Conservation (phyloP, 176 grass and related monocot species). For the Cymbopogon citratus region DNA sequence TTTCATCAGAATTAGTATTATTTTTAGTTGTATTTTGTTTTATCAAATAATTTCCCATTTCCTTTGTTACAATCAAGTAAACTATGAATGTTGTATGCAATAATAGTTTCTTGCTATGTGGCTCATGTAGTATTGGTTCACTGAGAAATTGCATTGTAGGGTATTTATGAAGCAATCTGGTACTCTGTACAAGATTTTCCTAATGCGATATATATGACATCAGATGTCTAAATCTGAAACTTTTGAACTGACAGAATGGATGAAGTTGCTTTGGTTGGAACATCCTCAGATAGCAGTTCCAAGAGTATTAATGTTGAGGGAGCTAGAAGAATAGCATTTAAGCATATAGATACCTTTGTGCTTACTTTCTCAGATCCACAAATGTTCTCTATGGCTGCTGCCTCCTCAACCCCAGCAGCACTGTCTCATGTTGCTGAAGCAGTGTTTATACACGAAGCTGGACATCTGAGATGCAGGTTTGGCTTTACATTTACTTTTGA, state of each 20-base stretch:
- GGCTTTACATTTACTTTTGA: constrained; percentile 17
- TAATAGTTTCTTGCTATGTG: constrained; percentile 1
- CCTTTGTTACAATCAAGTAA: not conserved
- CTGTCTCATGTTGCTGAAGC: constrained; percentile 74
- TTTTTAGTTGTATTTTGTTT: not conserved
- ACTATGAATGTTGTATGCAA: not conserved
- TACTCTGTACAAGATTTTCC: constrained; percentile 11
- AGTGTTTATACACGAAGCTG: constrained; percentile 94
- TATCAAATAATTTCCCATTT: not conserved
- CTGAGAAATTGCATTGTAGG: not conserved
- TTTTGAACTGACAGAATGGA: constrained; percentile 72
- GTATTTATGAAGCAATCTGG: not conserved
- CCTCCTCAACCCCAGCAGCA: constrained; percentile 65
- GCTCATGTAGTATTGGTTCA: not conserved
- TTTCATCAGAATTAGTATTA: not conserved
- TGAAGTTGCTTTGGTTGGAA: constrained; percentile 69
- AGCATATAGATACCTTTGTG: constrained; percentile 92
- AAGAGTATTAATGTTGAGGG: constrained; percentile 83
- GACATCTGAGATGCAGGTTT: constrained; percentile 98
- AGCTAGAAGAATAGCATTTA: constrained; percentile 95
- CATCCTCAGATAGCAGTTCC: constrained; percentile 67
- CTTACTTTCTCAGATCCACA: constrained; percentile 86
- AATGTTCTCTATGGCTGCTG: constrained; percentile 56
- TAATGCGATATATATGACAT: constrained; percentile 14
- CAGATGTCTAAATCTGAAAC: constrained; percentile 17